Evolutionary conservation across 305 asterid genomes (phyloP).

Genomic region (Lippia alba): DNA sequence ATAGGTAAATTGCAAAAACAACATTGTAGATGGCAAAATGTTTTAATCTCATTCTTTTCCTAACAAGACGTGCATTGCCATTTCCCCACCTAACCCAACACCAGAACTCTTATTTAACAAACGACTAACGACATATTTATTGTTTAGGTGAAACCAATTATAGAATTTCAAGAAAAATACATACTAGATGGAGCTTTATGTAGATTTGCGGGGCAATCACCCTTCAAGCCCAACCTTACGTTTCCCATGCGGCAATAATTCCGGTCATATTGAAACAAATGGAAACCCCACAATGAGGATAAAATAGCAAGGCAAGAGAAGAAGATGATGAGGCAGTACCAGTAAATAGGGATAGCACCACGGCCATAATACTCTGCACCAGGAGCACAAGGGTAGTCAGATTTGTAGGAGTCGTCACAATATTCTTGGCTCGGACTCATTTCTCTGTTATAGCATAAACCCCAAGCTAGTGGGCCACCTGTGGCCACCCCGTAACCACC

Average conservation of each 20-base stretch:
- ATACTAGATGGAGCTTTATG: no score
- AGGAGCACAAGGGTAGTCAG: slow-evolving; percentile 72
- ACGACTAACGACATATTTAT: no score
- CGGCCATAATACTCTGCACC: slow-evolving; percentile 87
- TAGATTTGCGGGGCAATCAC: no score
- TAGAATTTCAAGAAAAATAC: no score
- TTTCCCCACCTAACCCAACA: no score
- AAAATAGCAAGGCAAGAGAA: neutral
- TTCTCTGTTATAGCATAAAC: slow-evolving; percentile 87
- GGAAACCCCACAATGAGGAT: neutral
- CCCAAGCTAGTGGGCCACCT: slow-evolving; percentile 79
- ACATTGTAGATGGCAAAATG: no score
- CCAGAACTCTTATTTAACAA: no score
- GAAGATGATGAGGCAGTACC: slow-evolving; percentile 43
- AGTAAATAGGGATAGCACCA: slow-evolving; percentile 87
- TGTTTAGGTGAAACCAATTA: no score
- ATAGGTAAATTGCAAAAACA: no score
- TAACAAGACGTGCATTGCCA: no score
- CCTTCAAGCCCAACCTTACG: neutral
- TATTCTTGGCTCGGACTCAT: slow-evolving; percentile 81
- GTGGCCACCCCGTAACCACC: slow-evolving; percentile 93
- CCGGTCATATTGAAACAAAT: neutral
- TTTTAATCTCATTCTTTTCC: no score
- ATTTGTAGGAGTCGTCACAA: slow-evolving; percentile 72
- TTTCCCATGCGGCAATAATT: slow-evolving; percentile 5